Evolutionary conservation across 1,284 basidiomycete species (phyloP), one percentile per base, ranked within the genome.

Genomic region (Rugosomyces carneus): DNA sequence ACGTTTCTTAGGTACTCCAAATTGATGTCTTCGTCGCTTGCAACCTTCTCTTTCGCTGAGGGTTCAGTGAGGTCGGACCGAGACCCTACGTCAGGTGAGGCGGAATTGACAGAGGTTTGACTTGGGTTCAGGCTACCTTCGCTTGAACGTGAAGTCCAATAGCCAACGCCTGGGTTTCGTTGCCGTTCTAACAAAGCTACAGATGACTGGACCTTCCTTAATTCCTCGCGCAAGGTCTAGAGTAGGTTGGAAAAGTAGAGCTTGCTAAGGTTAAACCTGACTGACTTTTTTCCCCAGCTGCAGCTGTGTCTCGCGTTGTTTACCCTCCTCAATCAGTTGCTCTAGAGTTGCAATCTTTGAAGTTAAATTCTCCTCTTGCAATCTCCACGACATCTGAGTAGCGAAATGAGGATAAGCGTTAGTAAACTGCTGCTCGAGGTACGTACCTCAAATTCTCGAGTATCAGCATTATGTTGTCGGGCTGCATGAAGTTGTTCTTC

Each of bases 1-100:
- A 96, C 89, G 64, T 96, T 97, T 49, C 93, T 76, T 29, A 97
- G 68, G 66, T 97, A 97, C 67, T 97, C 93, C n/a, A 94, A 71
- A 60, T 94, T 97, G 48, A 97, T 77, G 51, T 94, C 92, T 58
- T 94, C 92, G 20, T 92, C 88, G n/a, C 76, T 74, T 39, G 69
- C 68, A 29, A 44, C 52, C 5, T 56, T 56, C 3, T 60, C 46
- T 16, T 71, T 60, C 4, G 69, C 61, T n/a, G 63, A 62, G 5
- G 72, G 67, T 19, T 68, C 57, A 19, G 77, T 74, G 3, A 76
- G 70, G 3, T 59, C 59, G 21, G 64, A 60, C 21, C 65, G 65
- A 16, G 70, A 65, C 49, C 69, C 63, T 0, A 66, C 53, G n/a
- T 74, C 71, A 13, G 72, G 67, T 2, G 72, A 59, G 18, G 58